A percentile compares a stretch with the other conserved stretches of the same genome.
phyloP scores from a whole-genome alignment of 257 asterid species.

The Fraxinus cuspidata region DNA sequence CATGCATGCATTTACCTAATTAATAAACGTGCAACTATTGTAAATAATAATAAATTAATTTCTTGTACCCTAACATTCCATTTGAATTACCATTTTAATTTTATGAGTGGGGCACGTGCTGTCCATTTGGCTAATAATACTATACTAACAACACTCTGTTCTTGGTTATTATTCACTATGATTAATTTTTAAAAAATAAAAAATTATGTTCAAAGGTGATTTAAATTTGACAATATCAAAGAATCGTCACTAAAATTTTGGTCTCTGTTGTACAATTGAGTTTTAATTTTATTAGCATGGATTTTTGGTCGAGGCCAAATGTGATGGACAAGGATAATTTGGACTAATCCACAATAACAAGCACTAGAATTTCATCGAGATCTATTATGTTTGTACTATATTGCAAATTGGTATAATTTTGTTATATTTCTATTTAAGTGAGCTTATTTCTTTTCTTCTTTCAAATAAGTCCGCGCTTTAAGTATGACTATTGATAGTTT shows the following conservation, averaged over 20 bases:
- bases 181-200: neutral
- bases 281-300: neutral
- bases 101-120: neutral
- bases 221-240: neutral
- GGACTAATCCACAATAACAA: neutral
- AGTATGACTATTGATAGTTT: no score
- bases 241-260: neutral
- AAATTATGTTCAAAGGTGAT: neutral
- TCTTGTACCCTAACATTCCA: neutral
- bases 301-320: neutral
- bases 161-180: neutral
- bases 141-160: neutral
- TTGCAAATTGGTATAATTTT: neutral
- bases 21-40: neutral
- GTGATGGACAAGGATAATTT: conserved; percentile 4
- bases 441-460: no score
- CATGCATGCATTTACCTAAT: neutral
- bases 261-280: neutral
- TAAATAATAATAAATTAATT: neutral
- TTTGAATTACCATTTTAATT: neutral
- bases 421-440: no score
- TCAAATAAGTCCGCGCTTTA: no score
- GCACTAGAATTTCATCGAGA: neutral
- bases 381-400: neutral
- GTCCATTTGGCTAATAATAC: neutral